Evolutionary conservation across 2,329 filamentous ascomycete species (phyloP).

Genomic region (Spiromastix sp.): DNA sequence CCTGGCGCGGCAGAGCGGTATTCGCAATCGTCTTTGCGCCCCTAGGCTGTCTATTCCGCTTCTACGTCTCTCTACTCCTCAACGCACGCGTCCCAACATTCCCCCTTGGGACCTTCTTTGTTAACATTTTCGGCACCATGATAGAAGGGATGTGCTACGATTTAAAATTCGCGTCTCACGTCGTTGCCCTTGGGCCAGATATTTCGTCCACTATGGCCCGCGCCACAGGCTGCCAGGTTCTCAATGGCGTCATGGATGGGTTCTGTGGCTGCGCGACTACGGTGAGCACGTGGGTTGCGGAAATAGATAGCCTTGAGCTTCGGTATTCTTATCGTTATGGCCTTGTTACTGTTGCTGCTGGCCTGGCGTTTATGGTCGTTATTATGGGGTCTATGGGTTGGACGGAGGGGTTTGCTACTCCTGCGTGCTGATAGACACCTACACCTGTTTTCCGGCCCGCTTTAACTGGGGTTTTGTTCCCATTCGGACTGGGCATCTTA

Average conservation of each 20-base stretch:
- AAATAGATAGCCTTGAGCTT: slow-evolving; percentile 44
- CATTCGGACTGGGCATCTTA: background rate
- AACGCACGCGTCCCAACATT: slow-evolving; percentile 59
- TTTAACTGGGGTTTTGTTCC: background rate
- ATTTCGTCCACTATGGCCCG: slow-evolving; percentile 6
- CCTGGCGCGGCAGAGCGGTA: slow-evolving; percentile 64
- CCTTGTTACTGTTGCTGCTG: slow-evolving; percentile 36
- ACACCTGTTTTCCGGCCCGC: background rate
- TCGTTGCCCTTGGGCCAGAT: slow-evolving; percentile 31
- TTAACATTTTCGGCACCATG: slow-evolving; percentile 67
- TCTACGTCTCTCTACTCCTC: slow-evolving; percentile 60
- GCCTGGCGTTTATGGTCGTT: slow-evolving; percentile 39
- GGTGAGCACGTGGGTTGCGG: slow-evolving; percentile 56
- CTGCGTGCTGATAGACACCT: slow-evolving; percentile 18
- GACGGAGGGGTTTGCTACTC: slow-evolving; percentile 32
- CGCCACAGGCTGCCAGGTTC: slow-evolving; percentile 52
- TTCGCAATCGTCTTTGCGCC: slow-evolving; percentile 79
- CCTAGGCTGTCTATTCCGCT: slow-evolving; percentile 63
- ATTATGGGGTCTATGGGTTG: slow-evolving; percentile 49
- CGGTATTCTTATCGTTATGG: slow-evolving; percentile 54
- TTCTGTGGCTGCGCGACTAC: slow-evolving; percentile 59
- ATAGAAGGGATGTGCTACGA: slow-evolving; percentile 70
- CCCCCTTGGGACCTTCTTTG: slow-evolving; percentile 74
- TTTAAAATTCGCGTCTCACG: slow-evolving; percentile 54
- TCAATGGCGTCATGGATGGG: slow-evolving; percentile 57